phyloP scores from a whole-genome alignment of 23 red algal species.

The Gracilariopsis chorda region DNA sequence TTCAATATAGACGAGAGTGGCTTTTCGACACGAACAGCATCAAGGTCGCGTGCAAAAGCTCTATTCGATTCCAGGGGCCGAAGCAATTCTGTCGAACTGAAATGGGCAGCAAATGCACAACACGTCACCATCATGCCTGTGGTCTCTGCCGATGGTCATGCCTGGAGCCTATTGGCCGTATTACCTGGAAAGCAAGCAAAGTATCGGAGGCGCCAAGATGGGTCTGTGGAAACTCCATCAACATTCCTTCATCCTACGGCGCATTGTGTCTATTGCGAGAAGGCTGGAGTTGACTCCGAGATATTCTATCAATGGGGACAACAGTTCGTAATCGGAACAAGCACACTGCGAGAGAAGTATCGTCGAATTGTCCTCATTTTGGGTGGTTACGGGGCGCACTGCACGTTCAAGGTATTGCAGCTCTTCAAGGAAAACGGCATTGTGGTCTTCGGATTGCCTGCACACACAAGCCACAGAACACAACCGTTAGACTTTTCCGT shows the following conservation, averaged over 20 bases:
- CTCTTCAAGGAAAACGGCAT: too few species aligned
- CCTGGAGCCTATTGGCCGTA: neutral
- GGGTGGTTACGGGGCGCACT: neutral
- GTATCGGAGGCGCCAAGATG: neutral
- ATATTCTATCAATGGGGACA: constrained; percentile 1
- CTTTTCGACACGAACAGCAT: too few species aligned
- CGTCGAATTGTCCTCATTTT: neutral
- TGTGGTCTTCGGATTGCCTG: too few species aligned
- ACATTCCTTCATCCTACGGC: neutral
- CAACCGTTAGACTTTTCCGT: too few species aligned
- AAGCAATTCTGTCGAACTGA: too few species aligned
- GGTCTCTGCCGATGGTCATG: neutral
- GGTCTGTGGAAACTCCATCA: neutral
- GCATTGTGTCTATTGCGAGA: neutral
- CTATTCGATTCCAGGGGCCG: too few species aligned
- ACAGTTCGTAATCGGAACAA: neutral
- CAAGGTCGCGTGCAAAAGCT: too few species aligned
- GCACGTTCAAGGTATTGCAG: neutral
- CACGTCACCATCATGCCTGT: constrained; percentile 19
- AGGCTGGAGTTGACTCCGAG: neutral
- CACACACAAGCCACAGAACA: too few species aligned
- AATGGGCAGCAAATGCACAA: too few species aligned
- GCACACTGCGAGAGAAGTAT: neutral
- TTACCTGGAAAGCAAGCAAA: neutral
- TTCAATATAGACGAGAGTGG: too few species aligned